Evolutionary conservation across 371 early-diverging fungal species (phyloP).

Genomic region (Capillidium heterosporum): DNA sequence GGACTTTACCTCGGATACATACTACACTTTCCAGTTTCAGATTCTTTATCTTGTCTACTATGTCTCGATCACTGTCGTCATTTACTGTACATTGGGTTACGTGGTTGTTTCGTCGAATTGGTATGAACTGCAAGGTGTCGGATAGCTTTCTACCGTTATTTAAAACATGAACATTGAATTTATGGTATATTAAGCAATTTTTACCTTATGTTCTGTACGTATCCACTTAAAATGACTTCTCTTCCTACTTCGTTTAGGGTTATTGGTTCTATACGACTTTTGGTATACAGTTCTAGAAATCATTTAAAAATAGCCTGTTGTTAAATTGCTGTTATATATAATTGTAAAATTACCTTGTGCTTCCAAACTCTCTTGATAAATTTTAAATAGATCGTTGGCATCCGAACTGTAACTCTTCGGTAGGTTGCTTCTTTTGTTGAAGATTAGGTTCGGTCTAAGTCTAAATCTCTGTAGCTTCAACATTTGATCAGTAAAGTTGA

Average conservation of each 20-base stretch:
- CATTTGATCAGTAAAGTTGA: too few relatives aligned
- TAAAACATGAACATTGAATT: not conserved
- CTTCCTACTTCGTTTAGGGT: not conserved
- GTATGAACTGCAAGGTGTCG: slow-evolving; percentile 39
- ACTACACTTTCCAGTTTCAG: slow-evolving; percentile 44
- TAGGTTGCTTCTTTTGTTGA: too few relatives aligned
- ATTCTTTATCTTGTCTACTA: slow-evolving; percentile 6
- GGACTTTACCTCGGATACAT: slow-evolving; percentile 36
- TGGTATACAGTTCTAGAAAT: not conserved
- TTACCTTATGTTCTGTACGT: not conserved
- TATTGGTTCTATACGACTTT: not conserved
- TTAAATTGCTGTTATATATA: too few relatives aligned
- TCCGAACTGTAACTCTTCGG: too few relatives aligned
- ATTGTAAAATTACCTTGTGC: too few relatives aligned
- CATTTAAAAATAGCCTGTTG: too few relatives aligned
- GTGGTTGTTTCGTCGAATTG: slow-evolving; percentile 45
- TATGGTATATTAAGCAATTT: not conserved
- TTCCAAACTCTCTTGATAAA: too few relatives aligned
- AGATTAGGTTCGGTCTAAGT: too few relatives aligned
- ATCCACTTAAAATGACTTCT: not conserved
- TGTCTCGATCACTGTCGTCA: slow-evolving; percentile 10
- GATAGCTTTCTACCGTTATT: slow-evolving; percentile 27
- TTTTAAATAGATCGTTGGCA: too few relatives aligned
- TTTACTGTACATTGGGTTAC: slow-evolving; percentile 34
- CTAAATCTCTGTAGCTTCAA: too few relatives aligned